phyloP scores from a whole-genome alignment of 75 land plant genomes.

The Cupressus sempervirens region DNA sequence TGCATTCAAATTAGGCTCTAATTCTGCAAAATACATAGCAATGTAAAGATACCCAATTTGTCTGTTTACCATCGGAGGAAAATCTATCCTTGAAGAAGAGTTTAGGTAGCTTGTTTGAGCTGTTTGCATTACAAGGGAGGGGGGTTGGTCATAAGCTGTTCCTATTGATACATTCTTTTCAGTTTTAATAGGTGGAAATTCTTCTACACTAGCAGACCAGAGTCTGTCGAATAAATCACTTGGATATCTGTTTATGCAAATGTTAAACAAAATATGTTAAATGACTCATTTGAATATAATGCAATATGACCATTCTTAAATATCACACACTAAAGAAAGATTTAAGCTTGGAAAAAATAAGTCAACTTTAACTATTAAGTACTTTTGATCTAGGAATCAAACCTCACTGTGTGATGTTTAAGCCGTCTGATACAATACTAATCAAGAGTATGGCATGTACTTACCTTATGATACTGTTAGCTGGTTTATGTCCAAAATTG shows the following conservation, averaged over 20 bases:
- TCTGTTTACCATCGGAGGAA: neutral
- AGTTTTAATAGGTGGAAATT: neutral
- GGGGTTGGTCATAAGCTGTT: neutral
- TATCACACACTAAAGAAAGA: no score
- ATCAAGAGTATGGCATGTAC: no score
- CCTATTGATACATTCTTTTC: neutral
- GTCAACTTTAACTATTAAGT: no score
- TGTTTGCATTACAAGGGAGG: slow-evolving; percentile 8
- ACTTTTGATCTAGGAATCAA: no score
- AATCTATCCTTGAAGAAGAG: neutral
- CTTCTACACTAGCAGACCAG: slow-evolving; percentile 1
- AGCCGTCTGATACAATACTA: no score
- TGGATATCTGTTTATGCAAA: slow-evolving; percentile 14
- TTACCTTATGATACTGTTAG: no score
- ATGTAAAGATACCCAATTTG: neutral
- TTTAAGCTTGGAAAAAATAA: no score
- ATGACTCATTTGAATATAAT: no score
- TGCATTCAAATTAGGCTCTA: neutral
- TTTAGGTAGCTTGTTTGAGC: neutral
- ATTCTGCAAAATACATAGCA: slow-evolving; percentile 4
- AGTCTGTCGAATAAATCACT: slow-evolving; percentile 17
- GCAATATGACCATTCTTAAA: no score
- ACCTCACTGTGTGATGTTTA: no score
- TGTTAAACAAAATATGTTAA: no score
- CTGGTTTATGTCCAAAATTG: no score